Evolutionary conservation across 331 rosid genomes (phyloP), one percentile per base, ranked within the genome.

Genomic region (Acacia pycnantha): DNA sequence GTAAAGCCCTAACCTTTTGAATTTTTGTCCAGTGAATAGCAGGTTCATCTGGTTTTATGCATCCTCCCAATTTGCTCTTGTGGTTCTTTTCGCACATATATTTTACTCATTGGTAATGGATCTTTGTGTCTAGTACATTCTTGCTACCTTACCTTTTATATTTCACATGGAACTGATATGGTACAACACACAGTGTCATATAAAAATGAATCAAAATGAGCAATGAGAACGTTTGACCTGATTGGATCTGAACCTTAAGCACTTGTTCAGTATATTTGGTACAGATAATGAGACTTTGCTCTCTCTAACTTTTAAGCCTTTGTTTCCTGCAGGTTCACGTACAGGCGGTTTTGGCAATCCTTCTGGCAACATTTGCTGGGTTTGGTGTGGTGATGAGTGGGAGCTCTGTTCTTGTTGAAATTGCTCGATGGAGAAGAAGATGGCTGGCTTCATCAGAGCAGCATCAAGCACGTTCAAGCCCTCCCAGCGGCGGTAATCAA

Each of bases 301-400:
- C 73, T 43, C 37, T 13, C 64, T 67, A 33, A 61, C 67, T 37
- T 61, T 50, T 9, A 11, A 61, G 71, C 83, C 61, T 80, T 68
- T 68, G 82, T 83, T 73, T 71, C 35, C 40, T 82, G 74, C 92
- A 96, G 99, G 91, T 92, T 58, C 84, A 84, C n/a, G 88, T 91
- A 82, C 97, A 89, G 84, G 92, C 97, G 77, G 88, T 93, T 85
- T 80, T 94, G 80, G 85, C 98, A 4, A 90, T 96, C 78, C 90
- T 96, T 41, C 93, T 96, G 13, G 98, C 99, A 56, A 89, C 99
- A 81, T 96, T 96, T 89, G 89, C 98, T 14, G 99, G 99, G 68
- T 89, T 93, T 74, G 98, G 98, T 43, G 86, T 94, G 10, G 88
- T 93, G 76, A 90, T 96, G 97, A 92, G 98, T 48, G 98, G 97